Evolutionary conservation across 352 stramenopile species (phyloP).

Genomic region (Phytophthora lateralis): DNA sequence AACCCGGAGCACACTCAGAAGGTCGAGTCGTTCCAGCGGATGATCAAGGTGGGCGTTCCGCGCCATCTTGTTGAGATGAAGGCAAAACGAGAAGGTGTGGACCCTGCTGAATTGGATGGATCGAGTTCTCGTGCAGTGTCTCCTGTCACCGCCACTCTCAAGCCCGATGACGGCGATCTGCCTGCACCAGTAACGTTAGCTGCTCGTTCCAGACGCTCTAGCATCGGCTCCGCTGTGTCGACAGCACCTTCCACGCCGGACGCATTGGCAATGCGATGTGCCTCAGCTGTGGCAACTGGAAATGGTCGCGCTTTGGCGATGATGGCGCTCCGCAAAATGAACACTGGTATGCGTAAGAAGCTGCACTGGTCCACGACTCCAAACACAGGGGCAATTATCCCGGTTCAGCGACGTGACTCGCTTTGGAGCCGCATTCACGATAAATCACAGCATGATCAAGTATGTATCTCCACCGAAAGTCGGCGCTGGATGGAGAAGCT

Average conservation of each 20-base stretch:
- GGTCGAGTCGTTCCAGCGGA: slow-evolving; percentile 63
- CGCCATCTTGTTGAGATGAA: slow-evolving; percentile 69
- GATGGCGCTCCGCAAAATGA: slow-evolving; percentile 51
- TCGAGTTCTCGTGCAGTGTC: background rate
- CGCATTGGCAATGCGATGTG: slow-evolving; percentile 22
- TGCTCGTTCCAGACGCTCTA: slow-evolving; percentile 45
- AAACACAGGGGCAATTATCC: slow-evolving; percentile 35
- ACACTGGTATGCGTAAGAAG: slow-evolving; percentile 74
- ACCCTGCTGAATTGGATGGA: slow-evolving; percentile 48
- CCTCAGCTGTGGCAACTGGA: slow-evolving; percentile 8
- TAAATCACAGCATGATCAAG: slow-evolving; percentile 27
- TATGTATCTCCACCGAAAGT: slow-evolving; percentile 65
- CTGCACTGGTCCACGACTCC: slow-evolving; percentile 75
- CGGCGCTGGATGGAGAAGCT: slow-evolving; percentile 73
- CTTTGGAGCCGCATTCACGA: slow-evolving; percentile 56
- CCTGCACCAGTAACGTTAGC: slow-evolving; percentile 7
- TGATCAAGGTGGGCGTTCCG: slow-evolving; percentile 73
- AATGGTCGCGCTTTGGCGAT: slow-evolving; percentile 33
- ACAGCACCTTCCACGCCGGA: slow-evolving; percentile 42
- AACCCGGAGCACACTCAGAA: slow-evolving; percentile 48
- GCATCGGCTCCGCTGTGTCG: slow-evolving; percentile 35
- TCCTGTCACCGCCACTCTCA: slow-evolving; percentile 2
- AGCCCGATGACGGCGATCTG: slow-evolving; percentile 40
- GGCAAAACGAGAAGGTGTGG: slow-evolving; percentile 54
- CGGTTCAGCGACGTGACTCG: slow-evolving; percentile 42